Conservation (phyloP, 306 rosid genomes). For the Trifolium fragiferum region DNA sequence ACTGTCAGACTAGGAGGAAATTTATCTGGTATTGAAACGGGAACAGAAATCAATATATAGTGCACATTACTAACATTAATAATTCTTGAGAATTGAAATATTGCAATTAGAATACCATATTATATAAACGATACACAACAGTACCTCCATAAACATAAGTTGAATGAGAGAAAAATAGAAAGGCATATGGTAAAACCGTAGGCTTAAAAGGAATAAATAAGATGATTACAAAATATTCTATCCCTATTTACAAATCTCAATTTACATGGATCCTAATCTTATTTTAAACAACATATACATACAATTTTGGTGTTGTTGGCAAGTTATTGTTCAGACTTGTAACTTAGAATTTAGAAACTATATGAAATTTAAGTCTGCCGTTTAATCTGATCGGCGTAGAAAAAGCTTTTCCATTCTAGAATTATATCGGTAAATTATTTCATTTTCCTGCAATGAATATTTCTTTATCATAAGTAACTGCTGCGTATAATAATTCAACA, state of each 20-base stretch:
- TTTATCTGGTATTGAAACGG: slow-evolving; percentile 57
- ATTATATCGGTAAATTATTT: neutral
- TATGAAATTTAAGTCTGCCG: neutral
- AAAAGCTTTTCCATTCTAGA: neutral
- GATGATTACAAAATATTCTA: neutral
- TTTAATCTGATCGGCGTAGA: neutral
- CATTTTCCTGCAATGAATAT: slow-evolving; percentile 1
- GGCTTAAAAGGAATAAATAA: neutral
- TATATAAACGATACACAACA: neutral
- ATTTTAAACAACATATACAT: neutral
- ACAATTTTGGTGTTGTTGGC: neutral
- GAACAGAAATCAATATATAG: slow-evolving; percentile 36
- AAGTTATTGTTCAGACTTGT: neutral
- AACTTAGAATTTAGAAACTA: neutral
- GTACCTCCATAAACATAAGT: neutral
- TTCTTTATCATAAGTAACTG: slow-evolving; percentile 18
- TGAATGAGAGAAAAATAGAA: neutral
- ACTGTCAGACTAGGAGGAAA: slow-evolving; percentile 82
- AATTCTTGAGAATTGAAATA: slow-evolving; percentile 8
- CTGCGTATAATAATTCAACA: slow-evolving; percentile 10
- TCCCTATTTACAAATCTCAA: neutral
- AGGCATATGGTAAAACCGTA: neutral
- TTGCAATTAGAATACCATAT: slow-evolving; percentile 21
- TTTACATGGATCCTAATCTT: neutral
- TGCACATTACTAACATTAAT: neutral